Base-by-base conservation (phyloP, 306 rosid genomes). In the Nissolia schottii region DNA sequence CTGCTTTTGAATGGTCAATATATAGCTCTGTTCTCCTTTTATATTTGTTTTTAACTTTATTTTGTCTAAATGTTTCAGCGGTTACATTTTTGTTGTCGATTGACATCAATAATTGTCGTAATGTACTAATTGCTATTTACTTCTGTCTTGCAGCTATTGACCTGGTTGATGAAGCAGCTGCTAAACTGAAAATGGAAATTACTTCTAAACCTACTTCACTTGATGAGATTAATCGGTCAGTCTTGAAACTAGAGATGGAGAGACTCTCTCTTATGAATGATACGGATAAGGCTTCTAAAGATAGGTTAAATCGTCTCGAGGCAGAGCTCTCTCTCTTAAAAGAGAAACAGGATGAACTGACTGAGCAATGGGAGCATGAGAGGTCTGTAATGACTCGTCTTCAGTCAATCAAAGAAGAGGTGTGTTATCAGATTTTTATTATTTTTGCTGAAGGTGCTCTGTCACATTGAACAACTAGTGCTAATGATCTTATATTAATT, bases 331-430 rank as follows among this genome's bases (percentile, higher is more conserved):
- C 96, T 76, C 85, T 89, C 65, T 64, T 94, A 59, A 94, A 94
- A 85, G 96, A 82, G 87, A 91, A 84, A 55, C 99, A 94, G 77
- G 85, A 84, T 41, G 83, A 85, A 69, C 82, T 94, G 72, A 79
- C 86, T 23, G 85, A 83, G 80, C 97, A 88, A 65, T 94, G 99
- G 99, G 99, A 94, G 91, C 97, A 91, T 66, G 99, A 94, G 74
- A 94, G 82, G 82, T 91, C 96, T 14, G 99, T 94, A 29, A 91
- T 94, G 99, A 91, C 99, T 58, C 85, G 88, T 41, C 76, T 94
- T 83, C 99, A 94, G 81, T 94, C 99, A 1, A 94, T 94, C 77
- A 94, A 94, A 80, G 99, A 94, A 82, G 99, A 91, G 92, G 97
- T 94, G 71, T 16, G 76, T 40, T 8, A 50, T 11, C 28, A 32